Evolutionary conservation across 139 green algal species (phyloP).

Genomic region (Picochlorum sp.): DNA sequence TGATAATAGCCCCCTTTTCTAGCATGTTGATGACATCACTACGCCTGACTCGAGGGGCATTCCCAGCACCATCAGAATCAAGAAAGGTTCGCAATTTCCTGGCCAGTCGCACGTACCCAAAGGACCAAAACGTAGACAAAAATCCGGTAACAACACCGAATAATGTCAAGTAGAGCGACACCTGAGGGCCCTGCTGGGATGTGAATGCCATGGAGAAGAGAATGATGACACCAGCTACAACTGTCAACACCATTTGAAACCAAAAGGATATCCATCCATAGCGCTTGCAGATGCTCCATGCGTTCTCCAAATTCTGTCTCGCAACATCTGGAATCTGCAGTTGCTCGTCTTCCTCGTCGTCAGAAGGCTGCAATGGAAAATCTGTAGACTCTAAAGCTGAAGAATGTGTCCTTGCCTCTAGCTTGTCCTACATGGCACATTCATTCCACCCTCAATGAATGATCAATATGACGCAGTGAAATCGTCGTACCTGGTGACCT

Average conservation of each 20-base stretch:
- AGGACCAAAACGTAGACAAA: conserved; percentile 86
- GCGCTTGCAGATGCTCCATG: conserved; percentile 30
- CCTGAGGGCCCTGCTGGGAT: conserved; percentile 61
- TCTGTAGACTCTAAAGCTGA: neutral
- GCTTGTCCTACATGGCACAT: no score
- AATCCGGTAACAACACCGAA: conserved; percentile 86
- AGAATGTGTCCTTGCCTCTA: no score
- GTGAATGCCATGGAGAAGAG: conserved; percentile 94
- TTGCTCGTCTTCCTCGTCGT: neutral
- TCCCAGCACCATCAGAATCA: conserved; percentile 25
- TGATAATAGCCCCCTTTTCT: conserved; percentile 64
- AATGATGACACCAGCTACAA: conserved; percentile 82
- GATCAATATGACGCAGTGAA: no score
- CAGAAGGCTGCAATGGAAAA: neutral
- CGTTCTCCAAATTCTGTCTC: conserved; percentile 26
- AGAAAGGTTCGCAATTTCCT: conserved; percentile 58
- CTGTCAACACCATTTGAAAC: conserved; percentile 83
- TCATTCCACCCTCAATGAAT: no score
- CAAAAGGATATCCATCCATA: conserved; percentile 91
- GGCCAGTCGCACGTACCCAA: conserved; percentile 67
- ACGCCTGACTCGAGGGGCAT: conserved; percentile 37
- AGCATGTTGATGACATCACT: conserved; percentile 54
- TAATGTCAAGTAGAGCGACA: conserved; percentile 84
- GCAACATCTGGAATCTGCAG: conserved; percentile 29
- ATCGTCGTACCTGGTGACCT: no score